Conservation (phyloP, 495 filamentous ascomycete species). For the Penicillium herquei region DNA sequence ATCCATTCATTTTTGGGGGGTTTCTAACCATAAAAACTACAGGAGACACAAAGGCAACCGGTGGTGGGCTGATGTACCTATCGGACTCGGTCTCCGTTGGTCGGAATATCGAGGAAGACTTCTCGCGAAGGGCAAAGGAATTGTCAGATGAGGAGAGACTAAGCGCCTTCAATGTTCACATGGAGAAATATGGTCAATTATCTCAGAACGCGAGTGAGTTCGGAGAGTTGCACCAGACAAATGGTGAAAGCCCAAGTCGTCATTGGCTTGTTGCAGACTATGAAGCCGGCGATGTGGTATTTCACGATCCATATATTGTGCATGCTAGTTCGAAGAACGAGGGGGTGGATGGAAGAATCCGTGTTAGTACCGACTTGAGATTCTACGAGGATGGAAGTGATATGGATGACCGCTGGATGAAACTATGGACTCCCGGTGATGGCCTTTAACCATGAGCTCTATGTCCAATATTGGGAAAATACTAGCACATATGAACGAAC, state of each 20-base stretch:
- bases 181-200: not conserved
- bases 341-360: not conserved
- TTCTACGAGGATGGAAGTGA: not conserved
- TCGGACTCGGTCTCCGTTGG: not conserved
- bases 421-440: slow-evolving; percentile 15
- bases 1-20: not conserved
- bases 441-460: not conserved
- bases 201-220: not conserved
- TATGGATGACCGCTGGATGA: slow-evolving; percentile 9
- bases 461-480: no score
- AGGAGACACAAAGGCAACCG: not conserved
- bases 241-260: not conserved
- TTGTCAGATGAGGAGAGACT: not conserved
- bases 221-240: not conserved
- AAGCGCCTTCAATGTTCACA: slow-evolving; percentile 2
- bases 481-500: no score
- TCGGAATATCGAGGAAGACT: not conserved
- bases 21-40: not conserved
- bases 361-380: slow-evolving; percentile 5
- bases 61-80: slow-evolving; percentile 6
- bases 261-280: slow-evolving; percentile 1
- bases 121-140: not conserved
- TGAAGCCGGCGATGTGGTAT: slow-evolving; percentile 5
- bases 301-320: not conserved
- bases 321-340: slow-evolving; percentile 1